Percentiles rank a stretch among this genome's conserved stretches.
Conservation (phyloP, 2,329 filamentous ascomycete genomes). For the Fusarium tricinctum region DNA sequence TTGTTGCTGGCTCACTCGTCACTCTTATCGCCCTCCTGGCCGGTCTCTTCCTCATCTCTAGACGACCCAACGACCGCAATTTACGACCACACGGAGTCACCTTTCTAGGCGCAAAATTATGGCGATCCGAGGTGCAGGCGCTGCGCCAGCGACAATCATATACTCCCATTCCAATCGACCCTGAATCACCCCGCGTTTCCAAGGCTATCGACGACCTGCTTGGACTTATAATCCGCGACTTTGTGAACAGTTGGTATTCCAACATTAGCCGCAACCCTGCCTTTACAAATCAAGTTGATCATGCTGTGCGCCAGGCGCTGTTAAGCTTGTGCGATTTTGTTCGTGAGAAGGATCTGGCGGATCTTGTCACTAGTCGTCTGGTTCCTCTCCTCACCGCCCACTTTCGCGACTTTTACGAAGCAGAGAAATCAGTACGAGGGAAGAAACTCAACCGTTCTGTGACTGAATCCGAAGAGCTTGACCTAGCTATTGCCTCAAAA, state of each 20-base stretch:
- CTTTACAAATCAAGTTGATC: slow-evolving; percentile 91
- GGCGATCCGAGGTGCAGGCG: slow-evolving; percentile 78
- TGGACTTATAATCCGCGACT: slow-evolving; percentile 82
- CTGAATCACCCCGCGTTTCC: slow-evolving; percentile 82
- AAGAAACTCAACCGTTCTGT: slow-evolving; percentile 89
- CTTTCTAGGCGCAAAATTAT: slow-evolving; percentile 74
- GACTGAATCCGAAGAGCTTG: slow-evolving; percentile 96
- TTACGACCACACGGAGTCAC: slow-evolving; percentile 62
- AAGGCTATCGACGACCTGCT: slow-evolving; percentile 84
- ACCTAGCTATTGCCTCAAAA: slow-evolving; percentile 94
- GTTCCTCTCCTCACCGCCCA: slow-evolving; percentile 91
- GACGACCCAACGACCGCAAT: slow-evolving; percentile 60
- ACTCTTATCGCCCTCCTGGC: slow-evolving; percentile 68
- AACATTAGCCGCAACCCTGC: slow-evolving; percentile 84
- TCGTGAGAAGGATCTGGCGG: slow-evolving; percentile 83
- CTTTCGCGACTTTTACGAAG: slow-evolving; percentile 90
- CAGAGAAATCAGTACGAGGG: slow-evolving; percentile 87
- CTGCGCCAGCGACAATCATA: slow-evolving; percentile 77
- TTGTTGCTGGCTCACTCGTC: slow-evolving; percentile 76
- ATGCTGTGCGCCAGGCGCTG: slow-evolving; percentile 79
- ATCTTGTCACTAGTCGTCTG: slow-evolving; percentile 83
- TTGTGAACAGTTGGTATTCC: slow-evolving; percentile 89
- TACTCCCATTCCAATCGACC: slow-evolving; percentile 77
- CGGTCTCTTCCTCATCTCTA: slow-evolving; percentile 68
- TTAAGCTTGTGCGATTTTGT: slow-evolving; percentile 79